A percentile compares a stretch with the other conserved stretches of the same genome.
Conservation (phyloP, 371 early-diverging fungal genomes). For the Mortierella sp. region DNA sequence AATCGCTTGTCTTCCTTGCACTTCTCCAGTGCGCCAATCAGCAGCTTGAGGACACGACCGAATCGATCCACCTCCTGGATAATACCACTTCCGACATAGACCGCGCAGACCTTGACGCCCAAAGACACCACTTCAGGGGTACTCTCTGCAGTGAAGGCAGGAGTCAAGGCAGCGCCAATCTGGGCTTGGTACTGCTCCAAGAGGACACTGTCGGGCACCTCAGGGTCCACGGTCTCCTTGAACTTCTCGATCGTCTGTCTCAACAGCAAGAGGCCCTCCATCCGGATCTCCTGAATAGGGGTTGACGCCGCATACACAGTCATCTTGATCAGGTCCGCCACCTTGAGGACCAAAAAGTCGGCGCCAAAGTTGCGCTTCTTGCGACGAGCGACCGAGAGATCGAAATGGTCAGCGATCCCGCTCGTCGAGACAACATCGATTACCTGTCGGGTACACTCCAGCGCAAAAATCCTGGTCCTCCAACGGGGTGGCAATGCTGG, state of each 20-base stretch:
- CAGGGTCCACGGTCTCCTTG: slow-evolving; percentile 79
- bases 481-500: slow-evolving; percentile 83
- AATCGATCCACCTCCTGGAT: slow-evolving; percentile 82
- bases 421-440: slow-evolving; percentile 71
- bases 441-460: slow-evolving; percentile 80
- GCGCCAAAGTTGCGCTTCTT: slow-evolving; percentile 69
- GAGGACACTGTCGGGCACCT: slow-evolving; percentile 82
- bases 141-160: slow-evolving; percentile 85
- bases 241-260: slow-evolving; percentile 82
- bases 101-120: slow-evolving; percentile 87
- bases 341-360: slow-evolving; percentile 82
- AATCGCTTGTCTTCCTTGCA: slow-evolving; percentile 74
- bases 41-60: slow-evolving; percentile 79
- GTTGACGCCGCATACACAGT: slow-evolving; percentile 91
- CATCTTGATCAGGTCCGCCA: slow-evolving; percentile 87
- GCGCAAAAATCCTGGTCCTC: slow-evolving; percentile 89
- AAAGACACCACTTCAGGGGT: slow-evolving; percentile 83
- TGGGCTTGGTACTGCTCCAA: slow-evolving; percentile 93
- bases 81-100: slow-evolving; percentile 88
- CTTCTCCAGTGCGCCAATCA: slow-evolving; percentile 78
- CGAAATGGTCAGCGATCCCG: slow-evolving; percentile 77
- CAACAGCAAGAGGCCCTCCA: slow-evolving; percentile 82
- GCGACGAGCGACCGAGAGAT: slow-evolving; percentile 74
- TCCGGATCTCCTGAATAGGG: slow-evolving; percentile 81
- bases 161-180: slow-evolving; percentile 89